phyloP scores from a whole-genome alignment of 2,329 filamentous ascomycete species.

The Amauroascus niger region DNA sequence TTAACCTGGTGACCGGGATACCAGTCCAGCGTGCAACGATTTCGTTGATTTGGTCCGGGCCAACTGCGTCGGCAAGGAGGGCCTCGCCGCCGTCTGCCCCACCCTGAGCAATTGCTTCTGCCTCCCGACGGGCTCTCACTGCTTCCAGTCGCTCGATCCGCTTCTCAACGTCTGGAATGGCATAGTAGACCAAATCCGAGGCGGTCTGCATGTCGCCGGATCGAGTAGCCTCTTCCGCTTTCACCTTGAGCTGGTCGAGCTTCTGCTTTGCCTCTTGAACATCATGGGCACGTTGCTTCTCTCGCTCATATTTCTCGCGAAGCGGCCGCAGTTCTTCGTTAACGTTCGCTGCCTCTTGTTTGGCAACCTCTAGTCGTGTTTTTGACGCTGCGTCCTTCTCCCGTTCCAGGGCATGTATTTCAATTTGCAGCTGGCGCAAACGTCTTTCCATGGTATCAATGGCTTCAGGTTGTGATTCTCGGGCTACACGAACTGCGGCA shows the following conservation, averaged over 20 bases:
- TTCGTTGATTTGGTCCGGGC: conserved; percentile 96
- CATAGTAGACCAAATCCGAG: conserved; percentile 92
- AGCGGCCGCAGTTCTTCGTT: conserved; percentile 86
- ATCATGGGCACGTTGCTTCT: conserved; percentile 81
- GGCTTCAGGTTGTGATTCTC: conserved; percentile 92
- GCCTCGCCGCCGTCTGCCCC: conserved; percentile 58
- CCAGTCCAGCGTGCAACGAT: conserved; percentile 98
- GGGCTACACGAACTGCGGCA: conserved; percentile 86
- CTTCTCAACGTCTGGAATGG: conserved; percentile 80
- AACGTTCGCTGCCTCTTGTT: conserved; percentile 85
- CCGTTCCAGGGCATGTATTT: conserved; percentile 87
- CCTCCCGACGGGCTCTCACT: conserved; percentile 70
- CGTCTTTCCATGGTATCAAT: conserved; percentile 90
- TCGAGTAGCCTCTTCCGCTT: conserved; percentile 86
- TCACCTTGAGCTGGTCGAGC: conserved; percentile 81
- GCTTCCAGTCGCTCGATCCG: conserved; percentile 72
- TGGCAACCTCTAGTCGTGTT: conserved; percentile 68
- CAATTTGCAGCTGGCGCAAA: conserved; percentile 84
- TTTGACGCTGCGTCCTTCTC: conserved; percentile 93
- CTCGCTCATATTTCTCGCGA: conserved; percentile 88
- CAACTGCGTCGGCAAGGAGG: conserved; percentile 85
- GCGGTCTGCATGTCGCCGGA: conserved; percentile 74
- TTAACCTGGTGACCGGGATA: conserved; percentile 87
- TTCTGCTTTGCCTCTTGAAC: conserved; percentile 94
- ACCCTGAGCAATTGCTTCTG: conserved; percentile 45